Evolutionary conservation across 495 filamentous ascomycete genomes (phyloP).

Genomic region (Tuber aestivum): DNA sequence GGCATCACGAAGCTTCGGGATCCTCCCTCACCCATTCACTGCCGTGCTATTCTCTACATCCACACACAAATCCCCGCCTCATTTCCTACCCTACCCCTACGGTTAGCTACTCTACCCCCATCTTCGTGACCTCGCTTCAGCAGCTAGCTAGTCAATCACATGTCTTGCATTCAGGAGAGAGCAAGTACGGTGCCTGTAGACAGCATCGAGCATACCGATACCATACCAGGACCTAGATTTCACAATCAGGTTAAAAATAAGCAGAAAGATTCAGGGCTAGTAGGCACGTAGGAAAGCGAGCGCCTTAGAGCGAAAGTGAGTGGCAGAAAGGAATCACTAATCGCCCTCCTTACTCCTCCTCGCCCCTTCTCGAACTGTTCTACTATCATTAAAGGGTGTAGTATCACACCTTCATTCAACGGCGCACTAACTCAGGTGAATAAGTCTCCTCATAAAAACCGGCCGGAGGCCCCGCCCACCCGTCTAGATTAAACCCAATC

Average conservation of each 20-base stretch:
- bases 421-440: neutral
- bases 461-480: neutral
- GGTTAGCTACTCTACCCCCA: neutral
- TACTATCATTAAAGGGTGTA: neutral
- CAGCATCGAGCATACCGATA: neutral
- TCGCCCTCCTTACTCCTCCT: neutral
- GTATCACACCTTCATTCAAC: neutral
- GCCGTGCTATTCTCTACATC: no score
- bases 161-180: neutral
- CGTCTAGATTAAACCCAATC: neutral
- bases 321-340: neutral
- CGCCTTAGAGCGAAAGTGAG: neutral
- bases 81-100: neutral
- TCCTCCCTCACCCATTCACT: no score
- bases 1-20: no score
- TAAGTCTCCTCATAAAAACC: conserved; percentile 2
- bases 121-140: neutral
- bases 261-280: neutral
- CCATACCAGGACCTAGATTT: neutral
- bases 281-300: neutral
- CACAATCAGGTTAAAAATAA: neutral
- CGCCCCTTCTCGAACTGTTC: neutral
- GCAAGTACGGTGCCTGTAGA: no score
- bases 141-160: neutral
- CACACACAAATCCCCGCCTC: no score